Evolutionary conservation across 108 stramenopile species (phyloP).

Genomic region (Skeletonema grethae): DNA sequence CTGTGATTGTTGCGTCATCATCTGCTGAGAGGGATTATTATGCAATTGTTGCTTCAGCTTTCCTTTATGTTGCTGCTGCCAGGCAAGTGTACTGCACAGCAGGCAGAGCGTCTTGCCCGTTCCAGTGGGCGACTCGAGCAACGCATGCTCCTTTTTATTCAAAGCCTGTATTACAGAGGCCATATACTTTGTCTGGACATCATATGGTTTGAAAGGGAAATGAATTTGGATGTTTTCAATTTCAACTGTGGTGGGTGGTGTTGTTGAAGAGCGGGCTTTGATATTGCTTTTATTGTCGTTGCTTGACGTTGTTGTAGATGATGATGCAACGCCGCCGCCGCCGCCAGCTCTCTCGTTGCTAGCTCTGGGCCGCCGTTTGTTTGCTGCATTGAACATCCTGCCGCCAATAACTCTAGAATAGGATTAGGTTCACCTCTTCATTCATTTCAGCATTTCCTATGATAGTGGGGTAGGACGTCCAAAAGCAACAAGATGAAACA

Average conservation of each 20-base stretch:
- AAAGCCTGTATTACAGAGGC: constrained; percentile 85
- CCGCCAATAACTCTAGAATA: background rate
- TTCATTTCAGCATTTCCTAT: too few species aligned
- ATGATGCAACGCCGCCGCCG: background rate
- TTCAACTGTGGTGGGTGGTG: constrained; percentile 65
- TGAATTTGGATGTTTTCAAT: constrained; percentile 79
- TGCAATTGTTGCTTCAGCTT: constrained; percentile 4
- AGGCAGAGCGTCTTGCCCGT: constrained; percentile 92
- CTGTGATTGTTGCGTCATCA: constrained; percentile 1
- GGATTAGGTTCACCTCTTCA: background rate
- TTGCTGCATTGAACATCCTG: constrained; percentile 1
- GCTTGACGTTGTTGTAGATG: background rate
- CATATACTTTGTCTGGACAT: constrained; percentile 95
- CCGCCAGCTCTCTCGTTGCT: background rate
- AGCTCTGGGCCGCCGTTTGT: background rate
- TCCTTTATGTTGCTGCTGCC: constrained; percentile 69
- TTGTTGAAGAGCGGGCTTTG: constrained; percentile 8
- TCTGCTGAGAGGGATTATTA: background rate
- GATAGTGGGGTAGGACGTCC: too few species aligned
- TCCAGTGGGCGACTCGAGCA: constrained; percentile 92
- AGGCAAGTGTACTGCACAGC: constrained; percentile 82
- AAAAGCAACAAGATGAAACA: too few species aligned
- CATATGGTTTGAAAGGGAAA: constrained; percentile 97
- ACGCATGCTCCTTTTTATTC: constrained; percentile 66
- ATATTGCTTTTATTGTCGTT: constrained; percentile 20